Conservation (phyloP, 495 filamentous ascomycete genomes). For the Penicillium coprophilum region DNA sequence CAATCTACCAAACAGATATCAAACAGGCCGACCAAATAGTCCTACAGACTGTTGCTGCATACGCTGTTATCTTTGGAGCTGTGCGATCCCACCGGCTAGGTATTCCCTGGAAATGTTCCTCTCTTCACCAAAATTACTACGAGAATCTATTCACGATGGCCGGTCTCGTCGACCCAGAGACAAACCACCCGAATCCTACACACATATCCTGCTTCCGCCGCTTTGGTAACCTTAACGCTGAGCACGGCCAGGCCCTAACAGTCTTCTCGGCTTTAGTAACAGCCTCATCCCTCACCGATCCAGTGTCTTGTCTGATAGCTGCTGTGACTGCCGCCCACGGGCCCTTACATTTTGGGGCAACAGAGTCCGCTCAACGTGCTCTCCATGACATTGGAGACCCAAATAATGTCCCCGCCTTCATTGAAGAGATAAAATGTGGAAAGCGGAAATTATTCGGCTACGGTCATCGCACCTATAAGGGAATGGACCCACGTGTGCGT, state of each 20-base stretch:
- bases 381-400: constrained; percentile 45
- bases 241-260: constrained; percentile 38
- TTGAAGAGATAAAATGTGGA: constrained; percentile 52
- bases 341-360: constrained; percentile 58
- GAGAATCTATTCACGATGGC: constrained; percentile 41
- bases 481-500: constrained; percentile 50
- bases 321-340: constrained; percentile 53
- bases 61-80: constrained; percentile 34
- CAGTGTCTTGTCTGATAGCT: constrained; percentile 45
- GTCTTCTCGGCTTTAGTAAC: constrained; percentile 37
- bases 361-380: constrained; percentile 54
- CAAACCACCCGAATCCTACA: constrained; percentile 19
- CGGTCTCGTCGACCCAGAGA: constrained; percentile 21
- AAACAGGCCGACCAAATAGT: constrained; percentile 26
- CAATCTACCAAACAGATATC: constrained; percentile 30
- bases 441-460: constrained; percentile 58
- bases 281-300: constrained; percentile 37
- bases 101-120: constrained; percentile 22
- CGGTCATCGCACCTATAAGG: constrained; percentile 58
- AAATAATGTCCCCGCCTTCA: constrained; percentile 47
- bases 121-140: constrained; percentile 25
- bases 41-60: constrained; percentile 30
- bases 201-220: constrained; percentile 35
- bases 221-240: constrained; percentile 35
- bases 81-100: constrained; percentile 31